These are phyloP conservation scores for Pseudopyricularia javanii DNA, from an alignment of 2,329 filamentous ascomycete genomes.

Conservation along the genomic window DNA sequence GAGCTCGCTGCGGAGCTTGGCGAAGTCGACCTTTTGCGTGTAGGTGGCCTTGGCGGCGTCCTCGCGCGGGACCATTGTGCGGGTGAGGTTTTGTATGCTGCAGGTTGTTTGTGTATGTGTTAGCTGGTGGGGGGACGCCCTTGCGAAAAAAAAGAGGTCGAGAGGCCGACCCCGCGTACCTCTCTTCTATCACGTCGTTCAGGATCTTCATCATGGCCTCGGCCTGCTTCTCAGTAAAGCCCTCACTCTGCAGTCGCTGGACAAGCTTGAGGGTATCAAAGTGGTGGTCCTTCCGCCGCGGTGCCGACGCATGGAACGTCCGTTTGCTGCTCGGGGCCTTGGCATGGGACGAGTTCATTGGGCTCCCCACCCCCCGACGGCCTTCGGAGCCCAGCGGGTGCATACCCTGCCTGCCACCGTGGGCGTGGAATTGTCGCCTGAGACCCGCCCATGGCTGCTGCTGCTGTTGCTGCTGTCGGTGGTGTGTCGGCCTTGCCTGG, in stretches of 20 bases:
- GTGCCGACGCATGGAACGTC: slow-evolving; percentile 55
- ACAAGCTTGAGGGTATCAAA: slow-evolving; percentile 98
- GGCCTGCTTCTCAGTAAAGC: slow-evolving; percentile 89
- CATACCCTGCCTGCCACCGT: not conserved
- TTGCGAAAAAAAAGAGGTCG: not conserved
- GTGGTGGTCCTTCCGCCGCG: slow-evolving; percentile 66
- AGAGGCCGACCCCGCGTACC: slow-evolving; percentile 26
- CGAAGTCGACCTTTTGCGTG: slow-evolving; percentile 92
- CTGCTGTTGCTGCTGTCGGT: not conserved
- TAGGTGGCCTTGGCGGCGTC: slow-evolving; percentile 74
- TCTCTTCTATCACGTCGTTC: slow-evolving; percentile 94
- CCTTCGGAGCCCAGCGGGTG: not conserved
- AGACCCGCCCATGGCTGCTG: not conserved
- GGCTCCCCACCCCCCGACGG: not conserved
- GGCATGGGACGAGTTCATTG: not conserved
- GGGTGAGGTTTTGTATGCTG: slow-evolving; percentile 90
- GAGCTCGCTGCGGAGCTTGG: slow-evolving; percentile 89
- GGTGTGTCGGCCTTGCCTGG: not conserved
- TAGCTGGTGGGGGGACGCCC: too few species aligned
- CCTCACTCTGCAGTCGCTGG: slow-evolving; percentile 75
- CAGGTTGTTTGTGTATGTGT: not conserved
- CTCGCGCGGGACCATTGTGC: slow-evolving; percentile 95
- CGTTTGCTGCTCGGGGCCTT: not conserved
- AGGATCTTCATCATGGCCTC: slow-evolving; percentile 98
- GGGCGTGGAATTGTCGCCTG: not conserved